Evolutionary conservation across 257 asterid species (phyloP), one percentile per base, ranked within the genome.

Genomic region (Nicotiana obtusifolia): DNA sequence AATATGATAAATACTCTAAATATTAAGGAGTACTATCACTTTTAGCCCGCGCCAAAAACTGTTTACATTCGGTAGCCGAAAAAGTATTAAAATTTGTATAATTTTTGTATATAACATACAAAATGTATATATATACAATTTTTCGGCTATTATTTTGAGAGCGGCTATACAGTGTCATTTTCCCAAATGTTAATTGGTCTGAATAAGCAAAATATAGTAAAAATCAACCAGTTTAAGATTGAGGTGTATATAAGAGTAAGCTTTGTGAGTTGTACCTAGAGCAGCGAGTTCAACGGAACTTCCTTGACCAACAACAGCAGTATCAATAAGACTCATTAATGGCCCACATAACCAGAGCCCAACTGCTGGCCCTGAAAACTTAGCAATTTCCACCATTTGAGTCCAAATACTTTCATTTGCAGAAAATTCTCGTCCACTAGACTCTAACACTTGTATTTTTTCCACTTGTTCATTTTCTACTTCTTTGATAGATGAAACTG

Each of bases 331-430:
- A 90, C 99, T 93, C 99, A 93, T 93, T 76, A 95, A 85, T 54
- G 98, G 99, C 30, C 96, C 97, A 81, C 95, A 93, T 80, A 93
- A 78, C 99, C 99, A 95, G 16, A 95, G 88, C 71, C 99, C 99
- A 4, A 89, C 97, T 1, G 98, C 98, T 3, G 99, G 99, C 15
- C 98, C 99, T n/a, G 99, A 95, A 84, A 95, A 95, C 89, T 92
- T 95, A 24, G 86, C 92, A 44, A 92, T 95, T 64, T 95, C 99
- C 76, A 87, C 83, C 86, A 92, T 89, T 86, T 95, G 99, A 81
- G 54, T 87, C 95, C 90, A 87, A 81, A 95, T 76, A 64, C 90
- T 87, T 77, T 92, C 98, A 61, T 87, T 82, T 15, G 84, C 91
- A 20, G 97, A 80, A 19, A 89, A 85, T 24, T 89, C 92, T 62